Evolutionary conservation across 2,329 filamentous ascomycete species (phyloP).

Genomic region (Aspergillus sergii): DNA sequence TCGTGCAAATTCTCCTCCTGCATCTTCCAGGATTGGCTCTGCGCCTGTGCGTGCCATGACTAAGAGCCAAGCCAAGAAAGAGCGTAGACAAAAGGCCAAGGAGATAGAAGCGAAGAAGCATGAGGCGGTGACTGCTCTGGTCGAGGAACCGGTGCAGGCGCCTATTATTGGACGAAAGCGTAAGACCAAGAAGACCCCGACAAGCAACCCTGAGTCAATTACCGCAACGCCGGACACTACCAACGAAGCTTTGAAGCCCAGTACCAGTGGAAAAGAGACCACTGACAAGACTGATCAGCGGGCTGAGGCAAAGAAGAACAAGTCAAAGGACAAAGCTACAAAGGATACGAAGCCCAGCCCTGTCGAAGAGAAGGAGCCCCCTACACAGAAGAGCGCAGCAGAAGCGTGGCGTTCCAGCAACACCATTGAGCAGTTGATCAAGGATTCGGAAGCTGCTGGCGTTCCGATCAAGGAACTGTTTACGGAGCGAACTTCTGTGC

Average conservation of each 20-base stretch:
- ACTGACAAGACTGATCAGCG: slow-evolving; percentile 31
- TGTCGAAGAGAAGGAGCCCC: slow-evolving; percentile 23
- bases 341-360: slow-evolving; percentile 25
- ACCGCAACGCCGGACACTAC: slow-evolving; percentile 14
- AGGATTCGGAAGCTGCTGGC: slow-evolving; percentile 40
- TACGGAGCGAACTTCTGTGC: slow-evolving; percentile 40
- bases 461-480: slow-evolving; percentile 44
- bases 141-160: slow-evolving; percentile 59
- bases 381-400: slow-evolving; percentile 20
- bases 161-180: slow-evolving; percentile 67
- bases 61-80: slow-evolving; percentile 65
- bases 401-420: slow-evolving; percentile 44
- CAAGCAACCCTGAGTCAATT: slow-evolving; percentile 25
- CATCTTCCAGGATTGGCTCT: slow-evolving; percentile 57
- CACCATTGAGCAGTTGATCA: slow-evolving; percentile 42
- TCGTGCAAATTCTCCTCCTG: slow-evolving; percentile 60
- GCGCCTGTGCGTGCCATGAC: slow-evolving; percentile 62
- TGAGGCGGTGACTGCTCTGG: slow-evolving; percentile 36
- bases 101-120: slow-evolving; percentile 48
- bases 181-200: slow-evolving; percentile 53
- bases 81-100: slow-evolving; percentile 54
- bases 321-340: slow-evolving; percentile 26
- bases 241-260: slow-evolving; percentile 21
- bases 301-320: slow-evolving; percentile 27
- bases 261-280: slow-evolving; percentile 13